Evolutionary conservation across 371 early-diverging fungal genomes (phyloP).

Genomic region (Mucor circinelloides): DNA sequence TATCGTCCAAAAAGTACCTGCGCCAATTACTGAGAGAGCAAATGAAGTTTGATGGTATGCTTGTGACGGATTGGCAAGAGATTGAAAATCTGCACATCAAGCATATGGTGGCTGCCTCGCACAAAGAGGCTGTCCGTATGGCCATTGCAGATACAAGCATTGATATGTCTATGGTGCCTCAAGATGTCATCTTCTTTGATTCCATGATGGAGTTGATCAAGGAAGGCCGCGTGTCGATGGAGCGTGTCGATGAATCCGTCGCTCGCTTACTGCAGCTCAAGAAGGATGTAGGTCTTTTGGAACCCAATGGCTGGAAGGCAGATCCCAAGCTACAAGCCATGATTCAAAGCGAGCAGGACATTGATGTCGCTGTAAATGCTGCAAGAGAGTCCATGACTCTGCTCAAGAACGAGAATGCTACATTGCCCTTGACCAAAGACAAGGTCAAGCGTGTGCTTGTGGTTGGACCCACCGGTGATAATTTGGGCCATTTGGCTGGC

Average conservation of each 20-base stretch:
- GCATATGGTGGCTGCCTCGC: slow-evolving; percentile 50
- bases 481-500: slow-evolving; percentile 51
- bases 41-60: slow-evolving; percentile 61
- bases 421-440: slow-evolving; percentile 44
- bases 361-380: slow-evolving; percentile 46
- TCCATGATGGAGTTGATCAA: slow-evolving; percentile 41
- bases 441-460: slow-evolving; percentile 40
- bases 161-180: slow-evolving; percentile 72
- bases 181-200: slow-evolving; percentile 50
- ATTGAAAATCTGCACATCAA: slow-evolving; percentile 57
- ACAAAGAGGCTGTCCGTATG: slow-evolving; percentile 50
- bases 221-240: slow-evolving; percentile 31
- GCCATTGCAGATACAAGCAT: slow-evolving; percentile 56
- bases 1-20: slow-evolving; percentile 58
- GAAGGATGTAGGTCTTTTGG: slow-evolving; percentile 65
- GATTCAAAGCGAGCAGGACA: slow-evolving; percentile 49
- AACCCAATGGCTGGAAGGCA: slow-evolving; percentile 42
- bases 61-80: slow-evolving; percentile 73
- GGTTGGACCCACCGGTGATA: slow-evolving; percentile 53
- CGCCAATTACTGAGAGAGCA: slow-evolving; percentile 58
- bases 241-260: slow-evolving; percentile 55
- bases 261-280: slow-evolving; percentile 56
- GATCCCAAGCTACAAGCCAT: slow-evolving; percentile 29
- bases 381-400: slow-evolving; percentile 63
- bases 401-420: slow-evolving; percentile 53